phyloP scores from a whole-genome alignment of 371 early-diverging fungal genomes.

The Mucor piriformis region DNA sequence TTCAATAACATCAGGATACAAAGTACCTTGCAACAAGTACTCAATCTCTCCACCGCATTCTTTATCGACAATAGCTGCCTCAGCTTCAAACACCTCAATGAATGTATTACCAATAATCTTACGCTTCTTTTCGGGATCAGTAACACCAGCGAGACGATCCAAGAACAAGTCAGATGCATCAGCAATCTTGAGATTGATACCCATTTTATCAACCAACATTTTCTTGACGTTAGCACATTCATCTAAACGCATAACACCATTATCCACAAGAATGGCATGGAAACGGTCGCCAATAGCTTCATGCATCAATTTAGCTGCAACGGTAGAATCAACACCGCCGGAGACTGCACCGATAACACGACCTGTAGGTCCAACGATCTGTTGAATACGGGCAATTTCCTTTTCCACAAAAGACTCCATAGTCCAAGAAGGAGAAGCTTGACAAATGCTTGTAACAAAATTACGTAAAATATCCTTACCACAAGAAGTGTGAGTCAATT shows the following conservation, averaged over 20 bases:
- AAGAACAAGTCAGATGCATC: slow-evolving; percentile 91
- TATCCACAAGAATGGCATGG: slow-evolving; percentile 97
- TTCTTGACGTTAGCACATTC: slow-evolving; percentile 87
- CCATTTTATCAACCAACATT: slow-evolving; percentile 84
- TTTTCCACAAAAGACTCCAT: slow-evolving; percentile 96
- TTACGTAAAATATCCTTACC: slow-evolving; percentile 86
- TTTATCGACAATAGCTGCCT: slow-evolving; percentile 87
- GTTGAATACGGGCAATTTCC: slow-evolving; percentile 92
- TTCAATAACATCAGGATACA: slow-evolving; percentile 99
- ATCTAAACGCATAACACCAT: slow-evolving; percentile 97
- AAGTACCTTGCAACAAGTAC: slow-evolving; percentile 95
- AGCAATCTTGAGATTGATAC: slow-evolving; percentile 93
- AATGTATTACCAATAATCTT: slow-evolving; percentile 98
- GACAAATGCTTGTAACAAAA: slow-evolving; percentile 90
- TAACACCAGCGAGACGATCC: slow-evolving; percentile 84
- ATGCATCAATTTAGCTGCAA: slow-evolving; percentile 95
- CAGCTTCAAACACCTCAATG: slow-evolving; percentile 95
- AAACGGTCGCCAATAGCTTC: slow-evolving; percentile 97
- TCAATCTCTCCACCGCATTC: slow-evolving; percentile 78
- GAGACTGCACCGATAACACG: slow-evolving; percentile 96
- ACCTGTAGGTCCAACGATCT: slow-evolving; percentile 88
- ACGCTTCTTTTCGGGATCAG: slow-evolving; percentile 96
- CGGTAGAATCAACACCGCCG: slow-evolving; percentile 97
- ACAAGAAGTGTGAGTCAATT: slow-evolving; percentile 93
- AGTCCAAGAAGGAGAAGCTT: slow-evolving; percentile 87